Base-by-base conservation (phyloP, 1,284 basidiomycete genomes). In the Ustilago cynodontis region DNA sequence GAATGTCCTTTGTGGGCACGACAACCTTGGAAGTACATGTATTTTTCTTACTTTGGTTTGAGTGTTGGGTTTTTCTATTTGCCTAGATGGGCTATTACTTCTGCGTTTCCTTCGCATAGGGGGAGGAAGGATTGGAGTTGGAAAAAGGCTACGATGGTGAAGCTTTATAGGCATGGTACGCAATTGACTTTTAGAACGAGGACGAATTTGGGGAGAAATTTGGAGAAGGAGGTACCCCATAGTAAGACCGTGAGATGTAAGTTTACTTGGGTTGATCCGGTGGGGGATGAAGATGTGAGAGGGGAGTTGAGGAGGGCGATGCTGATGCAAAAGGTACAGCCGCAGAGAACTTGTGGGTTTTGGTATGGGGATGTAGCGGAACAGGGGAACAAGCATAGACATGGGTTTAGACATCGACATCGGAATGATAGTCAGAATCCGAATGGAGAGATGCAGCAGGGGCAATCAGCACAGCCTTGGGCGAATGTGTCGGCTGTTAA, bases 1-100 rank as follows among this genome's bases (percentile, higher is more conserved):
- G 69, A 76, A 18, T 60, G 66, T 7, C 83, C 83, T 2, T 41
- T 84, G 1, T 85, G 82, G 82, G 70, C 77, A 1, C 63, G 68
- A 10, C 73, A 82, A 39, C 83, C 83, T 18, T 79, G 51, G 43
- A 82, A 83, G 67, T 68, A 76, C 29, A 37, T 82, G 47, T 85
- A 85, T 68, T 78, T 73, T 29, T 64, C 67, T 35, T 79, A 75
- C 55, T 85, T 85, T 68, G 79, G 81, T 18, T 60, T 80, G n/a
- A 74, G 74, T 22, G 71, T 83, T 16, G 78, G 77, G 1, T 62
- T 82, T 37, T 49, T 72, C 59, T 74, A 78, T 28, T 55, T 84
- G 3, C 83, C 83, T 3, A 63, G 55, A 8, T 80, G 78, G 61
- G 75, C 81, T 2, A 13, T 84, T n/a, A 50, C 59, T 3, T 79